A percentile compares a stretch with the other conserved stretches of the same genome.
These are phyloP conservation scores for Notholithocarpus densiflorus DNA, from an alignment of 306 rosid species.

Conservation along the genomic window DNA sequence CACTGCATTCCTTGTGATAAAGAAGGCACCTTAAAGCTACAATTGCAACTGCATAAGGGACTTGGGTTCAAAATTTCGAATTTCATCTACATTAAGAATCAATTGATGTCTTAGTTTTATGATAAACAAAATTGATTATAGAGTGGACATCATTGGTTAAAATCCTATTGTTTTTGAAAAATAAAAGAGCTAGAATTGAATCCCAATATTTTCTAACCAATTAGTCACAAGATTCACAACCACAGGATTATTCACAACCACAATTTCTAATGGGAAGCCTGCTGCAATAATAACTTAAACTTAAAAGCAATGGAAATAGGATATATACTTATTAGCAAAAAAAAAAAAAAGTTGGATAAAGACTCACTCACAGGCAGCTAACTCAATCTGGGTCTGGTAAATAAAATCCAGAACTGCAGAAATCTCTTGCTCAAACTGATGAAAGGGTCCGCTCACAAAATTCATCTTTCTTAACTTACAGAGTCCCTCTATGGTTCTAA, in stretches of 20 bases:
- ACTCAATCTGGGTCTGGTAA: conserved; percentile 84
- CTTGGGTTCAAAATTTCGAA: no score
- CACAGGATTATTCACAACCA: background rate
- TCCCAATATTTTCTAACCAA: background rate
- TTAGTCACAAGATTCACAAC: background rate
- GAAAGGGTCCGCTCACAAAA: conserved; percentile 49
- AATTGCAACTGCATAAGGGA: no score
- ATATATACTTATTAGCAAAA: background rate
- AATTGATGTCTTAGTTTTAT: no score
- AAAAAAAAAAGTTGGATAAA: background rate
- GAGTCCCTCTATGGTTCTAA: conserved; percentile 83
- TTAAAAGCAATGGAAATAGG: background rate
- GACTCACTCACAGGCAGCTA: conserved; percentile 79
- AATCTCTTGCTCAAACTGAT: conserved; percentile 68
- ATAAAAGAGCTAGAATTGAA: background rate
- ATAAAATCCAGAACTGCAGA: conserved; percentile 68
- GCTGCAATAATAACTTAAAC: background rate
- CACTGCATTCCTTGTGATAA: no score
- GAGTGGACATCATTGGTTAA: fast-evolving
- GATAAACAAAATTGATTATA: no score
- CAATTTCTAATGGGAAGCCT: background rate
- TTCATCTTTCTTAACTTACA: conserved; percentile 53
- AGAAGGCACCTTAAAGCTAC: background rate
- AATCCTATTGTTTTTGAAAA: no score
- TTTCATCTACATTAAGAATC: no score